phyloP scores from a whole-genome alignment of 495 filamentous ascomycete species.

The Aspergillus ostianus region DNA sequence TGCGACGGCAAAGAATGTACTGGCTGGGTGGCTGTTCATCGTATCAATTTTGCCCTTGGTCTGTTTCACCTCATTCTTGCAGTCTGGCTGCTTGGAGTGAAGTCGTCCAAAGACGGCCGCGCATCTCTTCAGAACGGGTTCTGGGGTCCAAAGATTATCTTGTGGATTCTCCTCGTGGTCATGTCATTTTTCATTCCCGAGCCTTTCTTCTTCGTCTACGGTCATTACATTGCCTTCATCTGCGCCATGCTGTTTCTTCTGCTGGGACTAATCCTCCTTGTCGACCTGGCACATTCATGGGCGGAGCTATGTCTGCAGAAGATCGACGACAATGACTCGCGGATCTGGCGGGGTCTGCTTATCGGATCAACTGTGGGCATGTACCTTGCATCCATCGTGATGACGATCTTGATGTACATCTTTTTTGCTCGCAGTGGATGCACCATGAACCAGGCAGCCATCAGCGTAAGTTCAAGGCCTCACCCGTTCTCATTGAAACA shows the following conservation, averaged over 20 bases:
- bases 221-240: constrained; percentile 86
- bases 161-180: constrained; percentile 83
- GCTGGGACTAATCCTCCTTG: constrained; percentile 85
- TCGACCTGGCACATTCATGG: constrained; percentile 97
- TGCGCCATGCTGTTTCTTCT: constrained; percentile 93
- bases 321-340: constrained; percentile 87
- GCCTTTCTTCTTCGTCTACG: constrained; percentile 91
- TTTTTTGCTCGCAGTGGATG: constrained; percentile 87
- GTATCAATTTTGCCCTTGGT: constrained; percentile 96
- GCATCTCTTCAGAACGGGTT: constrained; percentile 92
- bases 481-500: not conserved
- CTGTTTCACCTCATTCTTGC: constrained; percentile 88
- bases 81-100: constrained; percentile 79
- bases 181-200: constrained; percentile 95
- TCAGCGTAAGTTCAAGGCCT: constrained; percentile 47
- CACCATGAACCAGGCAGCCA: constrained; percentile 88
- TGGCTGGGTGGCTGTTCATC: constrained; percentile 93
- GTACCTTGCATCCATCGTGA: constrained; percentile 84
- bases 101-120: constrained; percentile 79
- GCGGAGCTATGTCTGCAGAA: constrained; percentile 92
- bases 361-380: constrained; percentile 92
- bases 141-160: constrained; percentile 84
- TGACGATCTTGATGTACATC: constrained; percentile 96
- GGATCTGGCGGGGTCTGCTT: constrained; percentile 77
- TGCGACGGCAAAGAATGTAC: constrained; percentile 90